These are phyloP conservation scores for Solioccasus polychromus DNA, from an alignment of 768 basidiomycete genomes.

Conservation along the genomic window DNA sequence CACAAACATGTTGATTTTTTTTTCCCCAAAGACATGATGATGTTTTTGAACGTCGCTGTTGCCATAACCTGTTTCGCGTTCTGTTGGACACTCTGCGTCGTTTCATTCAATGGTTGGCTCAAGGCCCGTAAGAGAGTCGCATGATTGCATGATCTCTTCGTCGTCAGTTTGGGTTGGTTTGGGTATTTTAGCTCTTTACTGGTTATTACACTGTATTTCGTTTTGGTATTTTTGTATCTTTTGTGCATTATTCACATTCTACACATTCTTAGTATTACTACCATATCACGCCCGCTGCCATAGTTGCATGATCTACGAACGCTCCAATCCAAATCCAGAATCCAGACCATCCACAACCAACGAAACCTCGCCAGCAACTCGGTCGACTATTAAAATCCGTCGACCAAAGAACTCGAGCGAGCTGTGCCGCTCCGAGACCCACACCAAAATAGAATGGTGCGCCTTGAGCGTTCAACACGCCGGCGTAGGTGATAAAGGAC, in stretches of 20 bases:
- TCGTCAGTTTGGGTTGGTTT: not conserved
- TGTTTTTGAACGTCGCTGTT: constrained; percentile 83
- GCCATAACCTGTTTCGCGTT: constrained; percentile 85
- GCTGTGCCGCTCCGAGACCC: constrained; percentile 68
- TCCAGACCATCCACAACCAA: constrained; percentile 84
- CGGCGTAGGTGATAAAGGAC: constrained; percentile 73
- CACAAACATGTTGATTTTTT: constrained; percentile 4
- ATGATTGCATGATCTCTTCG: constrained; percentile 15
- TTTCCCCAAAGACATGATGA: constrained; percentile 65
- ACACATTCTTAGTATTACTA: constrained; percentile 2
- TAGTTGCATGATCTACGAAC: constrained; percentile 57
- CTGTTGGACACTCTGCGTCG: constrained; percentile 75
- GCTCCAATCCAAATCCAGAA: constrained; percentile 87
- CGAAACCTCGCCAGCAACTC: constrained; percentile 91
- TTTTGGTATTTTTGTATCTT: not conserved
- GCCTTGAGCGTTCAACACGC: constrained; percentile 75
- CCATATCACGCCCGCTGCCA: constrained; percentile 12
- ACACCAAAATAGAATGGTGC: constrained; percentile 78
- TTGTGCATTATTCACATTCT: not conserved
- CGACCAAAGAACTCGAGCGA: constrained; percentile 67
- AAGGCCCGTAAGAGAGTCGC: constrained; percentile 40
- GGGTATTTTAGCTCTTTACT: not conserved
- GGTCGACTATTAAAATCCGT: constrained; percentile 74
- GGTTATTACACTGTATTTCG: not conserved
- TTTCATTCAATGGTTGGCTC: constrained; percentile 82